Evolutionary conservation across 179 eudicot genomes (phyloP).

Genomic region (Dionaea muscipula): DNA sequence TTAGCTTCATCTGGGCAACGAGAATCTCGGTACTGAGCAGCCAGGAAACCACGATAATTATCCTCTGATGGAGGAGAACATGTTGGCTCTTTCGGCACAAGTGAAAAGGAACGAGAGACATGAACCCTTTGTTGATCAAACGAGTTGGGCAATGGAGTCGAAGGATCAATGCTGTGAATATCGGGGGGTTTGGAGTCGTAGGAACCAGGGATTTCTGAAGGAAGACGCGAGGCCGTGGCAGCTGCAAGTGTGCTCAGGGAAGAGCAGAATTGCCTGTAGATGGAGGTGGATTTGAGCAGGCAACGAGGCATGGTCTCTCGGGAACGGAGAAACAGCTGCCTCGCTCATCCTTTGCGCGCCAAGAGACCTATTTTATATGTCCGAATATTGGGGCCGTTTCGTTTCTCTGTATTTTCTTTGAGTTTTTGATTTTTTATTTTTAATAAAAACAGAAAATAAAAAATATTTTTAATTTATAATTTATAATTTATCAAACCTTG

Average conservation of each 20-base stretch:
- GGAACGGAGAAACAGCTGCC: not conserved
- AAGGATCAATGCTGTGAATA: not conserved
- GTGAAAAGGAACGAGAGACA: not conserved
- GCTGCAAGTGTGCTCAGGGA: slow-evolving; percentile 8
- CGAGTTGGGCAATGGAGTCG: not conserved
- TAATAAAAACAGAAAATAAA: too few relatives aligned
- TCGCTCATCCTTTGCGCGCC: not conserved
- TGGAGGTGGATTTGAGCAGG: slow-evolving; percentile 9
- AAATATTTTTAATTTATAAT: too few relatives aligned
- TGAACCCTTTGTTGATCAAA: not conserved
- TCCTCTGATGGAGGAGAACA: not conserved
- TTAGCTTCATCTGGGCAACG: slow-evolving; percentile 25
- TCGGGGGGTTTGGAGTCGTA: slow-evolving; percentile 1
- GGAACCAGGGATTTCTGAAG: slow-evolving; percentile 6
- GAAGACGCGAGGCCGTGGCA: not conserved
- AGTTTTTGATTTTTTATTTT: too few relatives aligned
- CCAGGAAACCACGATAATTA: slow-evolving; percentile 24
- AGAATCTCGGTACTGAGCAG: slow-evolving; percentile 24
- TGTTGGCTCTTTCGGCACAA: not conserved
- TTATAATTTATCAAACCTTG: too few relatives aligned
- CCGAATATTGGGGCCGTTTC: too few relatives aligned
- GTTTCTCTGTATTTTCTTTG: too few relatives aligned
- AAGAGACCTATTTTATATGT: not conserved
- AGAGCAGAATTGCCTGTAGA: slow-evolving; percentile 4
- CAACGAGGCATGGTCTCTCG: slow-evolving; percentile 10